Evolutionary conservation across 2,329 filamentous ascomycete genomes (phyloP), one percentile per base, ranked within the genome.

Genomic region (Plenodomus tracheiphilus): DNA sequence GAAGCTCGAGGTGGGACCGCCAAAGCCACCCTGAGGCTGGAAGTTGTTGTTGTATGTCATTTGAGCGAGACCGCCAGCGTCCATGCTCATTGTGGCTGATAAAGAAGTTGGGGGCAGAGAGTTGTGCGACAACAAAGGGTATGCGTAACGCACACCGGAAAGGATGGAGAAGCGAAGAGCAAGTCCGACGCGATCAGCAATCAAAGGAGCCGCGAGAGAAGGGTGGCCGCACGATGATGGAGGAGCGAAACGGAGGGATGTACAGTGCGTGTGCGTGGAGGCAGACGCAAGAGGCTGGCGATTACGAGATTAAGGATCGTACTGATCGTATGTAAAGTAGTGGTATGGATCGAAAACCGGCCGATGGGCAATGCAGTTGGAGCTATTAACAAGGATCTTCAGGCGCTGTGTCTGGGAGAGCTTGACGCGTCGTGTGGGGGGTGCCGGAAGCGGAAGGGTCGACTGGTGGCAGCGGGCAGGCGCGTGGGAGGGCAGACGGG

Each of bases 51-150:
- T 89, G 81, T 91, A 93, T 79, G 91, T 89, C 93, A 97, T 97
- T 84, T 95, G 91, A 94, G 91, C 88, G 81, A 96, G 90, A 94
- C 91, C 91, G 84, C 93, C 93, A 85, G 93, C 87, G 93, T 96
- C 88, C 87, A 95, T 87, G 75, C 78, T 81, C 78, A 77, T 72
- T 54, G 50, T 66, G 59, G 54, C 58, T 61, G 50, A 46, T 55
- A 48, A 60, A 58, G 16, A 51, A 54, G 52, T 57, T 54, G 55
- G 45, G 56, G 47, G 64, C 54, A 65, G 64, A 64, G 62, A 46
- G 58, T 66, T 64, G 66, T 44, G 59, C 54, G 62, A 62, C 49
- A 63, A 61, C 56, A 59, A 67, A 56, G 59, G 21, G 50, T 59
- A 59, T 61, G 66, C 55, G 59, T 56, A 43, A 46, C 40, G 54